Percentiles rank a stretch among this genome's conserved stretches.
phyloP scores from a whole-genome alignment of 495 filamentous ascomycete species.

The Penicillium salamii region DNA sequence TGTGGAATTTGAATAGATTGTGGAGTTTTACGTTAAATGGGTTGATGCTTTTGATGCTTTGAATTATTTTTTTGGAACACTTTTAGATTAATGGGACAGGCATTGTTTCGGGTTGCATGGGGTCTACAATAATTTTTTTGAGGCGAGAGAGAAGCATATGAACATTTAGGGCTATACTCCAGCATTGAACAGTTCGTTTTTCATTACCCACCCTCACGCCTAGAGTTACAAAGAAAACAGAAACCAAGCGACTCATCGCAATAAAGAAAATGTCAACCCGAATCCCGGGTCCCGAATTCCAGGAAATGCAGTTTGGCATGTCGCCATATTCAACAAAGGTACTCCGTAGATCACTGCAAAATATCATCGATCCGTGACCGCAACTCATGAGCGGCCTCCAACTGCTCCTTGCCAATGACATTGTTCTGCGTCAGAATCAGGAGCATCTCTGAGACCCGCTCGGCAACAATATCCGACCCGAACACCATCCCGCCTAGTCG shows the following conservation, averaged over 20 bases:
- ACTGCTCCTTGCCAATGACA: constrained; percentile 25
- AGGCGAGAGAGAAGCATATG: neutral
- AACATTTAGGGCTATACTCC: neutral
- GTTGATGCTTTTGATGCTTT: too few relatives aligned
- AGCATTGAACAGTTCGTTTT: constrained; percentile 2
- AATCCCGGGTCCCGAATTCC: neutral
- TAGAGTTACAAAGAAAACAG: constrained; percentile 14
- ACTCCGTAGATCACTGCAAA: constrained; percentile 30
- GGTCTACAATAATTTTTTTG: too few relatives aligned
- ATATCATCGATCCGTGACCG: constrained; percentile 44
- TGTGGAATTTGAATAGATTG: constrained; percentile 21
- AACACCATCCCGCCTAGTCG: constrained; percentile 52
- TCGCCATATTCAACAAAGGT: neutral
- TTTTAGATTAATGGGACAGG: constrained; percentile 1
- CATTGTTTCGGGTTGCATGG: neutral
- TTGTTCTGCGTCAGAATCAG: constrained; percentile 42
- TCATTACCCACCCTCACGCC: constrained; percentile 9
- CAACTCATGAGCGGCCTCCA: constrained; percentile 36
- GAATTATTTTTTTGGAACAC: neutral
- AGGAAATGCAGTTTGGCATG: neutral
- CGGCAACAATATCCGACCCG: constrained; percentile 50
- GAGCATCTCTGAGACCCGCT: constrained; percentile 46
- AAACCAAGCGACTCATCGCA: neutral
- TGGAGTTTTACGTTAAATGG: too few relatives aligned
- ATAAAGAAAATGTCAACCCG: neutral